These are phyloP conservation scores for Irpex lacteus DNA, from an alignment of 1,284 basidiomycete species.

Conservation along the genomic window DNA sequence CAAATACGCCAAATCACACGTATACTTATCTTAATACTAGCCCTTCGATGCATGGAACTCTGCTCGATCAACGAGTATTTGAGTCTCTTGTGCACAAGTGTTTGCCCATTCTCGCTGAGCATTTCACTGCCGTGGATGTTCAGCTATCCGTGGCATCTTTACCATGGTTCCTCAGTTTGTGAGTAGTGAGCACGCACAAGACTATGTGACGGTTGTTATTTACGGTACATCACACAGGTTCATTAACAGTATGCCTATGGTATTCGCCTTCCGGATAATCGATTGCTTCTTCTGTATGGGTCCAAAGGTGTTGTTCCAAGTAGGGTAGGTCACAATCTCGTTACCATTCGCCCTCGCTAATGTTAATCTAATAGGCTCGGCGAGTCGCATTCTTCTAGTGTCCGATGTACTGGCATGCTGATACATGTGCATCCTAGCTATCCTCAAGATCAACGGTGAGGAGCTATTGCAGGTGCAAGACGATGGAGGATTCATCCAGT, in stretches of 20 bases:
- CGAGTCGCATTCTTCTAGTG: slow-evolving; percentile 26
- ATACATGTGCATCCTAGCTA: slow-evolving; percentile 53
- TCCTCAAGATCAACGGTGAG: slow-evolving; percentile 98
- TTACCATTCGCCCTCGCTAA: neutral
- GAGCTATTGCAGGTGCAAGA: slow-evolving; percentile 94
- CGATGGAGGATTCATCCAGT: slow-evolving; percentile 97
- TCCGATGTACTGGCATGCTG: neutral
- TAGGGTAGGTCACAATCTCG: slow-evolving; percentile 61
- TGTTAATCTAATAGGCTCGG: slow-evolving; percentile 34
- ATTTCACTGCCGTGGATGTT: slow-evolving; percentile 90
- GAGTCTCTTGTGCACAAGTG: slow-evolving; percentile 93
- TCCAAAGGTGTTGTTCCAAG: slow-evolving; percentile 97
- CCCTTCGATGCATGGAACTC: slow-evolving; percentile 97
- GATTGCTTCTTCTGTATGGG: slow-evolving; percentile 99
- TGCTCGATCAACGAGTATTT: slow-evolving; percentile 97
- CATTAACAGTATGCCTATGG: slow-evolving; percentile 99
- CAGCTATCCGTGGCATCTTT: slow-evolving; percentile 96
- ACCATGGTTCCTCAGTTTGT: slow-evolving; percentile 97
- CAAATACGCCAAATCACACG: neutral
- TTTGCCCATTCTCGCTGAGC: slow-evolving; percentile 91
- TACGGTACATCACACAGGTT: slow-evolving; percentile 49
- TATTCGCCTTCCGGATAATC: slow-evolving; percentile 97
- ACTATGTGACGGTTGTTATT: neutral
- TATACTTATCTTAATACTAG: slow-evolving; percentile 37
- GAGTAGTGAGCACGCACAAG: slow-evolving; percentile 30